These are phyloP conservation scores for Nadsonia commutata DNA, from an alignment of 1,139 yeast genomes.

Conservation along the genomic window DNA sequence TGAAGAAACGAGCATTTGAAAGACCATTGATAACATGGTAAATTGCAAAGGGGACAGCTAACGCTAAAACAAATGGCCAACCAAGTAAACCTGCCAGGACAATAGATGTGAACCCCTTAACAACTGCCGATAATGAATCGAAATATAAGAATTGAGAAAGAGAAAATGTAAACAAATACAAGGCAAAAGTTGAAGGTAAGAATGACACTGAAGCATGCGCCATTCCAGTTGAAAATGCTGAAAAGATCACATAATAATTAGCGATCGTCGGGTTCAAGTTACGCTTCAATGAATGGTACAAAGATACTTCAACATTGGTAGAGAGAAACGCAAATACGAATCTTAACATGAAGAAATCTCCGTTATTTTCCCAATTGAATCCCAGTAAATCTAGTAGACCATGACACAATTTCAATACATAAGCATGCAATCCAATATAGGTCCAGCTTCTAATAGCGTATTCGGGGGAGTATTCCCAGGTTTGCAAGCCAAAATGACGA, in stretches of 20 bases:
- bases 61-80: constrained; percentile 76
- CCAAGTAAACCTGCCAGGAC: constrained; percentile 65
- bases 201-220: constrained; percentile 75
- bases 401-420: constrained; percentile 12
- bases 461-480: constrained; percentile 94
- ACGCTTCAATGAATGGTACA: constrained; percentile 32
- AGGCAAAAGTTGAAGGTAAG: constrained; percentile 76
- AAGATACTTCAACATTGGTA: constrained; percentile 36
- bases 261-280: constrained; percentile 30
- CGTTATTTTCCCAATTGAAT: constrained; percentile 3
- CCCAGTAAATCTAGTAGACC: constrained; percentile 3
- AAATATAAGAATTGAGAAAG: constrained; percentile 24
- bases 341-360: constrained; percentile 38
- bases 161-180: constrained; percentile 51
- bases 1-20: background rate
- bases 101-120: constrained; percentile 34
- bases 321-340: constrained; percentile 38
- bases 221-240: constrained; percentile 47
- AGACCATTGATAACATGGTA: constrained; percentile 12
- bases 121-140: constrained; percentile 10
- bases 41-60: constrained; percentile 43
- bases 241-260: constrained; percentile 41
- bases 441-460: constrained; percentile 82
- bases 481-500: constrained; percentile 79
- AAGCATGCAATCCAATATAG: constrained; percentile 30